phyloP scores from a whole-genome alignment of 371 early-diverging fungal species.

The Rhizomucor pusillus region DNA sequence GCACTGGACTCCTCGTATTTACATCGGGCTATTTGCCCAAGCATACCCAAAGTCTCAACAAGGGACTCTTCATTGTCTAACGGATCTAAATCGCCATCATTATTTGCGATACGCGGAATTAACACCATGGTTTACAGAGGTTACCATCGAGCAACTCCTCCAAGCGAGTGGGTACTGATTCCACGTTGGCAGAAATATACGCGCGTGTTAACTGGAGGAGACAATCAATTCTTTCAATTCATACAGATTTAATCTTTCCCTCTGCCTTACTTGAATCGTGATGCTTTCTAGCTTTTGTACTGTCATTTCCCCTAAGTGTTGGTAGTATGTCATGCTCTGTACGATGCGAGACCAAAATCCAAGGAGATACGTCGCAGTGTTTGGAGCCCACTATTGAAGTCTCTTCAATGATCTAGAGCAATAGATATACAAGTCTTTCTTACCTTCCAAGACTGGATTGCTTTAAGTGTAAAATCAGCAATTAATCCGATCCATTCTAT shows the following conservation, averaged over 20 bases:
- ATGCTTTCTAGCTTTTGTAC: slow-evolving; percentile 46
- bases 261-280: slow-evolving; percentile 27
- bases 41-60: slow-evolving; percentile 66
- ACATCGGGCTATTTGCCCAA: slow-evolving; percentile 74
- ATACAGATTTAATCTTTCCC: background rate
- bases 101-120: background rate
- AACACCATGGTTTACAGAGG: background rate
- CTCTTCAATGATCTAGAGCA: background rate
- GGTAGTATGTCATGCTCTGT: slow-evolving; percentile 60
- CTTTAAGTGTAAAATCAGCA: slow-evolving; percentile 73
- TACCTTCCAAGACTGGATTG: slow-evolving; percentile 77
- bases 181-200: slow-evolving; percentile 57
- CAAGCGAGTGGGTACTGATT: slow-evolving; percentile 54
- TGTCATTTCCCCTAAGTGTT: slow-evolving; percentile 32
- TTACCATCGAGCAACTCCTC: slow-evolving; percentile 67
- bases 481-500: slow-evolving; percentile 71
- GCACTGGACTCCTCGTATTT: slow-evolving; percentile 66
- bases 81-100: slow-evolving; percentile 43
- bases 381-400: slow-evolving; percentile 64
- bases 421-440: background rate
- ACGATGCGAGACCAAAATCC: slow-evolving; percentile 84
- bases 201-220: slow-evolving; percentile 34
- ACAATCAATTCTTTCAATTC: slow-evolving; percentile 3
- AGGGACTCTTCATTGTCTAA: slow-evolving; percentile 75
- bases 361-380: slow-evolving; percentile 75